Percentiles rank a stretch among this genome's conserved stretches.
Evolutionary conservation across 257 asterid species (phyloP).

Genomic region (Salvia hispanica): DNA sequence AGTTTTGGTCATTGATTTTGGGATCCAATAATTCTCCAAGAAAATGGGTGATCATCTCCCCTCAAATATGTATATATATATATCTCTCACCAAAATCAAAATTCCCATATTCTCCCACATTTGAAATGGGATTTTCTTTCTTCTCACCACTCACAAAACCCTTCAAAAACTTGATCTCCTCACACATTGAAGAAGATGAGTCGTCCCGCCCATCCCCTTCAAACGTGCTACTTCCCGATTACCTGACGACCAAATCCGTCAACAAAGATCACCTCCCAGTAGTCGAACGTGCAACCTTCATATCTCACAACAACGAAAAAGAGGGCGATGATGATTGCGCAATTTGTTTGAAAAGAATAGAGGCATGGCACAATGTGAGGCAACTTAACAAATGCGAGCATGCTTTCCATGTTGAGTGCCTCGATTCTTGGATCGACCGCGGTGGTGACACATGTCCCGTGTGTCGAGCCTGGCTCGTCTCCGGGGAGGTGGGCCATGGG

Average conservation of each 20-base stretch:
- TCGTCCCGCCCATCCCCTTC: constrained; percentile 20
- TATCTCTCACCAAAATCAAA: too few species aligned
- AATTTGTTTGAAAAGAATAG: constrained; percentile 34
- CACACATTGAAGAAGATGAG: not conserved
- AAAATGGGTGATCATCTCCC: too few species aligned
- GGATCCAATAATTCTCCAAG: too few species aligned
- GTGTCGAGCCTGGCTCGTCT: constrained; percentile 23
- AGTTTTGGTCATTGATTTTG: too few species aligned
- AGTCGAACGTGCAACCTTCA: not conserved
- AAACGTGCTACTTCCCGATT: constrained; percentile 22
- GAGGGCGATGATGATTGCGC: not conserved
- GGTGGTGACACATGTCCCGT: constrained; percentile 35
- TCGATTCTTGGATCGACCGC: constrained; percentile 32
- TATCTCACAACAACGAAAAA: not conserved
- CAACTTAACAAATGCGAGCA: constrained; percentile 35
- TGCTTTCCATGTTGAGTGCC: constrained; percentile 34
- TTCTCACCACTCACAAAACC: too few species aligned
- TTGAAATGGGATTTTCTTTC: too few species aligned
- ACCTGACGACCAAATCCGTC: constrained; percentile 10
- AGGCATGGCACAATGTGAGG: constrained; percentile 28
- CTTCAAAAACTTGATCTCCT: too few species aligned
- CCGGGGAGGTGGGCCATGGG: constrained; percentile 12
- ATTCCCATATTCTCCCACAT: too few species aligned
- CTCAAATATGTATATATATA: too few species aligned
- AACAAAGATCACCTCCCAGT: constrained; percentile 23